Percentiles rank a stretch among this genome's conserved stretches.
These are phyloP conservation scores for Hypomyces perniciosus DNA, from an alignment of 2,329 filamentous ascomycete genomes.

Conservation along the genomic window DNA sequence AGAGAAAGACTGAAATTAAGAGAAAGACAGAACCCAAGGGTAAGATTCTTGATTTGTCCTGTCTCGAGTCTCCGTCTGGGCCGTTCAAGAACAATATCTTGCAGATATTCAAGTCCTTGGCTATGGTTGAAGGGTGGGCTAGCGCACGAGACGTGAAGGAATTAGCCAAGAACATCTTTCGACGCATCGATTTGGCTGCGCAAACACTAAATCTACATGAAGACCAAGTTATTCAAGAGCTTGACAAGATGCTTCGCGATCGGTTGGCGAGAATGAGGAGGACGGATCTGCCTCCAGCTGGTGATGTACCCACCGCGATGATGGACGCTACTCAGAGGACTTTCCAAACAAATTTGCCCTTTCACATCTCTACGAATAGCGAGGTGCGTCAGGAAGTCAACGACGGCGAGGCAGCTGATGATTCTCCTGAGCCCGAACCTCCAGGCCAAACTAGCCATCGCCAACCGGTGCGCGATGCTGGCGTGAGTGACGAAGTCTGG, in stretches of 20 bases:
- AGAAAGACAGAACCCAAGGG: background rate
- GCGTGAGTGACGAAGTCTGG: constrained; percentile 57
- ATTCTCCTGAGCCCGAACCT: background rate
- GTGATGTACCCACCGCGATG: constrained; percentile 11
- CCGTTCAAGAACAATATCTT: constrained; percentile 13
- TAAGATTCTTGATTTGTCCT: constrained; percentile 20
- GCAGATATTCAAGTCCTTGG: constrained; percentile 34
- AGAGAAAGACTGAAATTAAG: constrained; percentile 20
- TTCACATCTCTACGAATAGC: background rate
- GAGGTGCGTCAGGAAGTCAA: background rate
- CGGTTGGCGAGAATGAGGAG: constrained; percentile 3
- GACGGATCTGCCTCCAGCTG: background rate
- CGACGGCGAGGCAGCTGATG: background rate
- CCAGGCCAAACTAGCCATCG: no score
- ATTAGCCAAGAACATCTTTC: constrained; percentile 46
- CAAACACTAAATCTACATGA: constrained; percentile 16
- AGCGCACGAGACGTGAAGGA: constrained; percentile 58
- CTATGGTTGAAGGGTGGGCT: constrained; percentile 47
- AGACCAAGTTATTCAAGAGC: constrained; percentile 5
- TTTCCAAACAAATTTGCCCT: background rate
- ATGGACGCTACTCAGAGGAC: background rate
- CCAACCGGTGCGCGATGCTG: constrained; percentile 41
- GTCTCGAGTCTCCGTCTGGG: constrained; percentile 17
- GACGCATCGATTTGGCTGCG: constrained; percentile 18
- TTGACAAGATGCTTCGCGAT: constrained; percentile 20